phyloP scores from a whole-genome alignment of 441 rosid species.

The Sinapis alba region DNA sequence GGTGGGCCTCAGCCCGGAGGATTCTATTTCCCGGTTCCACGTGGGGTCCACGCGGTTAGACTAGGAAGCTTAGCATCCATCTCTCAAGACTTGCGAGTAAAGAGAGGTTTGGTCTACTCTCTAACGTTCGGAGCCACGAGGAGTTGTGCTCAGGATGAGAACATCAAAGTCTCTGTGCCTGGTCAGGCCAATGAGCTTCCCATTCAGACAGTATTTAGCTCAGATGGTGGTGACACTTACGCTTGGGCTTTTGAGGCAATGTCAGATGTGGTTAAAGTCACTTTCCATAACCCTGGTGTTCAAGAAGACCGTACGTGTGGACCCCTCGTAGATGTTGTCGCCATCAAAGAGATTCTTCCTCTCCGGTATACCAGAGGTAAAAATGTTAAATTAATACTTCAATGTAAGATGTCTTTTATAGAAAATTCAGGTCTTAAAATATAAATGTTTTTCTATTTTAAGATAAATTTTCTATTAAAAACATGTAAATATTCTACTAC shows the following conservation, averaged over 20 bases:
- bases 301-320: slow-evolving; percentile 70
- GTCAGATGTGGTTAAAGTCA: slow-evolving; percentile 45
- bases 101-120: slow-evolving; percentile 45
- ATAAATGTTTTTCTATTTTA: background rate
- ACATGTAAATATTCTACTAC: too few relatives aligned
- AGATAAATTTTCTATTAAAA: too few relatives aligned
- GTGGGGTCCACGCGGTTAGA: slow-evolving; percentile 56
- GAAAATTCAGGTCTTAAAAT: background rate
- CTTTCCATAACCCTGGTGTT: slow-evolving; percentile 66
- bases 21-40: slow-evolving; percentile 53
- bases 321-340: slow-evolving; percentile 63
- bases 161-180: slow-evolving; percentile 50
- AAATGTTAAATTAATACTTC: background rate
- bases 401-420: background rate
- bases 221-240: slow-evolving; percentile 63
- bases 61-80: slow-evolving; percentile 62
- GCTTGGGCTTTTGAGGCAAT: slow-evolving; percentile 60
- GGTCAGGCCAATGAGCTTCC: slow-evolving; percentile 53
- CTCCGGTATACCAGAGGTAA: slow-evolving; percentile 45
- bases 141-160: slow-evolving; percentile 64
- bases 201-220: slow-evolving; percentile 61
- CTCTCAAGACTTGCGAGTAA: slow-evolving; percentile 50
- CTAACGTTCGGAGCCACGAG: slow-evolving; percentile 63
- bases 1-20: slow-evolving; percentile 68
- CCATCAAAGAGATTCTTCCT: slow-evolving; percentile 59